A percentile compares a stretch with the other conserved stretches of the same genome.
Evolutionary conservation across 306 rosid species (phyloP).

Genomic region (Ziziphus jujuba): DNA sequence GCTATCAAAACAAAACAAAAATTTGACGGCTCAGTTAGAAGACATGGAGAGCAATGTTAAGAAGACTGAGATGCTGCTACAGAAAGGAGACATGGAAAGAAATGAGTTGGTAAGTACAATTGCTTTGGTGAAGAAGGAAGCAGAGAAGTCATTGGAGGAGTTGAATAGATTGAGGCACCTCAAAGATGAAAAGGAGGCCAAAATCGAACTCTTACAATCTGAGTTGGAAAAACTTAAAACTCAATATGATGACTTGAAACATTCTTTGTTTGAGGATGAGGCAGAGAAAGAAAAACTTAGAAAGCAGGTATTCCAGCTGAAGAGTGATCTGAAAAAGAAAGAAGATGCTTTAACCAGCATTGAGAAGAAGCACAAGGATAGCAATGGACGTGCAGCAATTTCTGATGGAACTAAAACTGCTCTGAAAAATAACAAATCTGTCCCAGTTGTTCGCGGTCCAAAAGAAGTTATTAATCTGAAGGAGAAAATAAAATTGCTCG

Average conservation of each 20-base stretch:
- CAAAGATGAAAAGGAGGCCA: conserved; percentile 56
- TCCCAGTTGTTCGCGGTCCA: conserved; percentile 40
- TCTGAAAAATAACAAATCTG: conserved; percentile 41
- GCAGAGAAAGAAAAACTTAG: conserved; percentile 70
- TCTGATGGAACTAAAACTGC: conserved; percentile 44
- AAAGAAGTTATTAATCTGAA: conserved; percentile 66
- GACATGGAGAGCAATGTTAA: conserved; percentile 48
- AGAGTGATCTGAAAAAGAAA: conserved; percentile 66
- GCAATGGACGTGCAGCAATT: conserved; percentile 39
- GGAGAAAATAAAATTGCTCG: conserved; percentile 74
- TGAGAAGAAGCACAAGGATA: conserved; percentile 65
- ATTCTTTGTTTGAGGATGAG: conserved; percentile 57
- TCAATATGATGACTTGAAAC: conserved; percentile 55
- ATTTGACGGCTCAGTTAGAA: conserved; percentile 49
- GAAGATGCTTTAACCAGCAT: conserved; percentile 45
- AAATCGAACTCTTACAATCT: conserved; percentile 38
- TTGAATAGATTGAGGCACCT: conserved; percentile 40
- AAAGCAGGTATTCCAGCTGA: conserved; percentile 60
- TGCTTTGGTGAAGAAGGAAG: conserved; percentile 58
- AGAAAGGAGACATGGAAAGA: conserved; percentile 52
- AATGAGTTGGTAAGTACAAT: conserved; percentile 51
- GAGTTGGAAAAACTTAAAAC: conserved; percentile 62
- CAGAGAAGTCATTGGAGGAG: conserved; percentile 48
- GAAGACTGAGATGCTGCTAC: conserved; percentile 52
- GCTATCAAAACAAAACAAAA: conserved; percentile 49